Conservation (phyloP, 1,139 yeast genomes). For the Blastobotrys malaysiensis region DNA sequence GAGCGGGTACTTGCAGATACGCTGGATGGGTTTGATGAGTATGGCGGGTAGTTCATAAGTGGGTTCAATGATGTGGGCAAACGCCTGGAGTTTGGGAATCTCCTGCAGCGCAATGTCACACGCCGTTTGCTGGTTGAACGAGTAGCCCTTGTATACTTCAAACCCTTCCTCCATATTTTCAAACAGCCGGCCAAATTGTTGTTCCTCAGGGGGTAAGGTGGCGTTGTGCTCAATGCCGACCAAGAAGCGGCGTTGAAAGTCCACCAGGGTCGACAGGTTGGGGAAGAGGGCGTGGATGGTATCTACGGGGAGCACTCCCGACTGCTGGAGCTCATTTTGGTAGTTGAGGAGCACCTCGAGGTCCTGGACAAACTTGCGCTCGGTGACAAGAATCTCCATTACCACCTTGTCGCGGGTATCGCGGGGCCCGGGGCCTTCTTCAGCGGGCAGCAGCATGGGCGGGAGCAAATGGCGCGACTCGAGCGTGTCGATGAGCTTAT, state of each 20-base stretch:
- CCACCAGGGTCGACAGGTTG: constrained; percentile 76
- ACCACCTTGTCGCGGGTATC: constrained; percentile 63
- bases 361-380: constrained; percentile 88
- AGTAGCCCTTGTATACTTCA: constrained; percentile 78
- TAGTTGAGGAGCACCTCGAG: constrained; percentile 67
- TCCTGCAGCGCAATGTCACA: constrained; percentile 71
- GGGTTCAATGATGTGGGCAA: constrained; percentile 67
- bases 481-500: constrained; percentile 46
- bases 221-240: constrained; percentile 88
- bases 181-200: constrained; percentile 83
- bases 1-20: constrained; percentile 89
- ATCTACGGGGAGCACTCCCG: constrained; percentile 70
- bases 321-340: constrained; percentile 58
- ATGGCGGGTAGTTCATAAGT: constrained; percentile 87
- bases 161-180: constrained; percentile 73
- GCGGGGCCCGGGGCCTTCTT: constrained; percentile 16
- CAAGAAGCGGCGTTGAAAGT: constrained; percentile 84
- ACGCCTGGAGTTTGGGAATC: constrained; percentile 49
- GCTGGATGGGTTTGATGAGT: constrained; percentile 88
- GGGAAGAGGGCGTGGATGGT: constrained; percentile 81
- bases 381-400: constrained; percentile 80
- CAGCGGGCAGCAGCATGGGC: constrained; percentile 10
- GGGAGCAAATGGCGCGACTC: constrained; percentile 24
- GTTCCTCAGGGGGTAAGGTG: constrained; percentile 65
- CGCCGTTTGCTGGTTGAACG: constrained; percentile 84